Conservation (phyloP, 257 asterid genomes). For the Linaria vulgaris region DNA sequence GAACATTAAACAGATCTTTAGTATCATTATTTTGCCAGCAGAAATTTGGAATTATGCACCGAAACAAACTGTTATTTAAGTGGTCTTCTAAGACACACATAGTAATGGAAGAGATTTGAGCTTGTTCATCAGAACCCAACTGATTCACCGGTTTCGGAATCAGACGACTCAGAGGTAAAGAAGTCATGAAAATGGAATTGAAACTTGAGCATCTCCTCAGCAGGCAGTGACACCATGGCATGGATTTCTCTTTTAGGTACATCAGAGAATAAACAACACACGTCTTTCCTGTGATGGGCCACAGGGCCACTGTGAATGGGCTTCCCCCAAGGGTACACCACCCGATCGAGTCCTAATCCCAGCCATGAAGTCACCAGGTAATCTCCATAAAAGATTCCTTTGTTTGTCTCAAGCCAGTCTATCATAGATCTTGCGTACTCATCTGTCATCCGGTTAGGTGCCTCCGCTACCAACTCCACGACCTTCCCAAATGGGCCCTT, state of each 20-base stretch:
- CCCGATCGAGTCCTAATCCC: conserved; percentile 44
- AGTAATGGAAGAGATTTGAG: too few species aligned
- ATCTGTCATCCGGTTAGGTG: conserved; percentile 31
- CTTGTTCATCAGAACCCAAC: too few species aligned
- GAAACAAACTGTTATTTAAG: too few species aligned
- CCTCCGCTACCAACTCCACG: conserved; percentile 36
- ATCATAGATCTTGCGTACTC: conserved; percentile 48
- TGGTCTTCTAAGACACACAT: too few species aligned
- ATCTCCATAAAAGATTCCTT: conserved; percentile 55
- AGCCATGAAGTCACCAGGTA: conserved; percentile 46
- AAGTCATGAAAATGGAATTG: conserved; percentile 31
- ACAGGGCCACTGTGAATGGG: conserved; percentile 48
- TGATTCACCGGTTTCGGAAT: too few species aligned
- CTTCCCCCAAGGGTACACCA: conserved; percentile 53
- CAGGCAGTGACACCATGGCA: conserved; percentile 46
- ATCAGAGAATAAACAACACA: conserved; percentile 37
- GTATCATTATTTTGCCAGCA: too few species aligned
- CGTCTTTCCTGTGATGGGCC: conserved; percentile 44
- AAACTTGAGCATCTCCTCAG: conserved; percentile 42
- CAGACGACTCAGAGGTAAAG: too few species aligned
- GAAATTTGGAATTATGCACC: too few species aligned
- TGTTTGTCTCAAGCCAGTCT: conserved; percentile 52
- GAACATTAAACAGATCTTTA: too few species aligned
- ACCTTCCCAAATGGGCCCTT: conserved; percentile 37
- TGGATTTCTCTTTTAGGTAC: conserved; percentile 33